Conservation (phyloP, 495 filamentous ascomycete species). For the Evernia prunastri region DNA sequence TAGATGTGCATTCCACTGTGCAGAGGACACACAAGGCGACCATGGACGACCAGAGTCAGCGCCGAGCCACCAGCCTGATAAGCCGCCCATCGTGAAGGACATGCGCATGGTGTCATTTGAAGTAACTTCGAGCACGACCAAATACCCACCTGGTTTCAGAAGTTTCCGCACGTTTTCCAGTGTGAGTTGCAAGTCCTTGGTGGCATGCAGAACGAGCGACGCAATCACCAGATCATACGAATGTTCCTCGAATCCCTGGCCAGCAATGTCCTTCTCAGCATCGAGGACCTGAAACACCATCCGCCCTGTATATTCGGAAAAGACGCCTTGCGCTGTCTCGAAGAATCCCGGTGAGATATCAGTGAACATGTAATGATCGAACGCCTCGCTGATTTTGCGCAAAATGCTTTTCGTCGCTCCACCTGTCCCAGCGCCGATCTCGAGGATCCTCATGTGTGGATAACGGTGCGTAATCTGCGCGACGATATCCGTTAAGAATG, state of each 20-base stretch:
- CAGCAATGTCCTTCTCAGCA: conserved; percentile 33
- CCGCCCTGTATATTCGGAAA: conserved; percentile 25
- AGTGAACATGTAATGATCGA: conserved; percentile 46
- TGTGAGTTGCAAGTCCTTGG: conserved; percentile 4
- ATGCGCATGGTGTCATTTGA: conserved; percentile 28
- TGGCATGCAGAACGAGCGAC: conserved; percentile 27
- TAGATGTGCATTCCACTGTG: conserved; percentile 39
- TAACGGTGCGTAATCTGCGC: conserved; percentile 31
- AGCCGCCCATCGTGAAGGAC: conserved; percentile 33
- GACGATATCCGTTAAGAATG: conserved; percentile 26
- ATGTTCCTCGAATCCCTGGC: conserved; percentile 39
- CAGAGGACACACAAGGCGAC: conserved; percentile 32
- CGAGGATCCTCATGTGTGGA: conserved; percentile 32
- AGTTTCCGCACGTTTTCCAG: conserved; percentile 37
- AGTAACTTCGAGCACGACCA: conserved; percentile 44
- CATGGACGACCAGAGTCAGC: conserved; percentile 36
- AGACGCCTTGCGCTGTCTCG: conserved; percentile 26
- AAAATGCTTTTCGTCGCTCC: conserved; percentile 38
- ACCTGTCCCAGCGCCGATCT: too few species aligned
- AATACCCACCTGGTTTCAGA: conserved; percentile 48
- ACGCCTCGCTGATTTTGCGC: conserved; percentile 14
- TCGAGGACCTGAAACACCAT: conserved; percentile 46
- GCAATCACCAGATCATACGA: conserved; percentile 46
- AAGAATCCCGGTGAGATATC: conserved; percentile 45
- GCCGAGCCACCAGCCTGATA: conserved; percentile 51